Percentiles rank a stretch among this genome's conserved stretches.
Conservation (phyloP, 129 eudicot species). For the Escallonia rubra region DNA sequence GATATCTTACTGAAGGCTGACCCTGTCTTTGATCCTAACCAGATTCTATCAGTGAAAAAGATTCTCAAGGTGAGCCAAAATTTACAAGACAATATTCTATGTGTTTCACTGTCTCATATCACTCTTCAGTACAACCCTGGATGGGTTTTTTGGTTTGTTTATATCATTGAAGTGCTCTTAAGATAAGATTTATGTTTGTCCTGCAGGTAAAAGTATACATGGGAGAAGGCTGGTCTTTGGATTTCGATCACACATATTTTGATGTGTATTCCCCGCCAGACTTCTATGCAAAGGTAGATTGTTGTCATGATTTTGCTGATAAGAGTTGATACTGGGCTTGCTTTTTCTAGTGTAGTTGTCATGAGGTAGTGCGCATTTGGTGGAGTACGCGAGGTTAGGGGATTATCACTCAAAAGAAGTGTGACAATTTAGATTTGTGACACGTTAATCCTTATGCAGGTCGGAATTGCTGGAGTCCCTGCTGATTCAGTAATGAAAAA, state of each 20-base stretch:
- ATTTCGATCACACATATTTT: slow-evolving; percentile 60
- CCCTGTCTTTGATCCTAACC: slow-evolving; percentile 35
- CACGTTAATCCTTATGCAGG: slow-evolving; percentile 20
- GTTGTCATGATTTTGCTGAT: too few species aligned
- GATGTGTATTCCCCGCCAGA: slow-evolving; percentile 80
- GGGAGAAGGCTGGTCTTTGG: slow-evolving; percentile 84
- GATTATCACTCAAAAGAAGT: too few species aligned
- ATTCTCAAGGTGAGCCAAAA: slow-evolving; percentile 48
- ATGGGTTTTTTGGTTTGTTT: not conserved
- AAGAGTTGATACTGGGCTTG: too few species aligned
- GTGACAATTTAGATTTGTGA: not conserved
- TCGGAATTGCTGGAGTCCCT: slow-evolving; percentile 53
- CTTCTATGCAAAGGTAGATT: slow-evolving; percentile 50
- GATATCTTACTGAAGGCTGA: slow-evolving; percentile 35
- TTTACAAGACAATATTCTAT: not conserved
- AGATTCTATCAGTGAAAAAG: slow-evolving; percentile 26
- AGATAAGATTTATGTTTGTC: not conserved
- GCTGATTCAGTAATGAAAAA: slow-evolving; percentile 36
- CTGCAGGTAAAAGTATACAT: slow-evolving; percentile 64
- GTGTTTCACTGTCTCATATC: too few species aligned
- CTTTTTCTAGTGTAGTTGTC: too few species aligned
- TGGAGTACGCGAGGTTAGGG: too few species aligned
- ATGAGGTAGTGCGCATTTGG: too few species aligned
- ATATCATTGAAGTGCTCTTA: not conserved
- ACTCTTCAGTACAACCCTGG: too few species aligned